Percentiles rank a stretch among this genome's conserved stretches.
phyloP scores from a whole-genome alignment of 495 filamentous ascomycete genomes.

The Penicillium cosmopolitanum region DNA sequence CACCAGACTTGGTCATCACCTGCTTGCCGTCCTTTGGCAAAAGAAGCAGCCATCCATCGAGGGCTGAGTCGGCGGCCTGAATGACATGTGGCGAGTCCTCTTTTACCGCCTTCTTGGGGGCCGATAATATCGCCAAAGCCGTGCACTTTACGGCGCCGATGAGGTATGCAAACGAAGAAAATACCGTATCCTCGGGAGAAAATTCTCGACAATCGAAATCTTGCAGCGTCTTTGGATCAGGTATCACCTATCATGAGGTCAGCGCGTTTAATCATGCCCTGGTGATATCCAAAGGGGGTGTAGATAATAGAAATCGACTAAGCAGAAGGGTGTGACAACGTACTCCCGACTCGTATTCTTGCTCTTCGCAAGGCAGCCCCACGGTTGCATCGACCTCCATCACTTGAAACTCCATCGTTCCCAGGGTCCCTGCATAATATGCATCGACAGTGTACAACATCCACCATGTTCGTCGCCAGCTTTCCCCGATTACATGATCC shows the following conservation, averaged over 20 bases:
- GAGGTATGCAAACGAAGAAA: slow-evolving; percentile 79
- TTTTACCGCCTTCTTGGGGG: slow-evolving; percentile 17
- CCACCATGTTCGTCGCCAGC: slow-evolving; percentile 46
- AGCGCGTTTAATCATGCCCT: background rate
- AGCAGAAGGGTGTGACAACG: slow-evolving; percentile 29
- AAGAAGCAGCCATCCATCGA: slow-evolving; percentile 35
- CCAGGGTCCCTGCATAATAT: slow-evolving; percentile 35
- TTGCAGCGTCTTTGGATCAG: slow-evolving; percentile 60
- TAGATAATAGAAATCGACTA: background rate
- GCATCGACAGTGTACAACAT: slow-evolving; percentile 35
- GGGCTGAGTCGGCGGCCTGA: slow-evolving; percentile 30
- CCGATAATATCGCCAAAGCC: slow-evolving; percentile 28
- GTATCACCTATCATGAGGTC: slow-evolving; percentile 55
- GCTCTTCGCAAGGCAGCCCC: slow-evolving; percentile 76
- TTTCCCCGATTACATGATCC: slow-evolving; percentile 31
- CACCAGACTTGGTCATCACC: slow-evolving; percentile 30
- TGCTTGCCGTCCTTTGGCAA: slow-evolving; percentile 32
- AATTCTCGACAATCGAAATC: slow-evolving; percentile 76
- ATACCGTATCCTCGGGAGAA: slow-evolving; percentile 60
- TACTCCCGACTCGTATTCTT: slow-evolving; percentile 67
- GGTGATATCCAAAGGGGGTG: background rate
- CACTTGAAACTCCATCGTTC: slow-evolving; percentile 49
- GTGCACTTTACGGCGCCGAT: slow-evolving; percentile 53
- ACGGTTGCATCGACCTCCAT: slow-evolving; percentile 60
- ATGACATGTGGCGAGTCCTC: slow-evolving; percentile 33